phyloP scores from a whole-genome alignment of 192 early-diverging fungal species.

The Coemansia sp. region DNA sequence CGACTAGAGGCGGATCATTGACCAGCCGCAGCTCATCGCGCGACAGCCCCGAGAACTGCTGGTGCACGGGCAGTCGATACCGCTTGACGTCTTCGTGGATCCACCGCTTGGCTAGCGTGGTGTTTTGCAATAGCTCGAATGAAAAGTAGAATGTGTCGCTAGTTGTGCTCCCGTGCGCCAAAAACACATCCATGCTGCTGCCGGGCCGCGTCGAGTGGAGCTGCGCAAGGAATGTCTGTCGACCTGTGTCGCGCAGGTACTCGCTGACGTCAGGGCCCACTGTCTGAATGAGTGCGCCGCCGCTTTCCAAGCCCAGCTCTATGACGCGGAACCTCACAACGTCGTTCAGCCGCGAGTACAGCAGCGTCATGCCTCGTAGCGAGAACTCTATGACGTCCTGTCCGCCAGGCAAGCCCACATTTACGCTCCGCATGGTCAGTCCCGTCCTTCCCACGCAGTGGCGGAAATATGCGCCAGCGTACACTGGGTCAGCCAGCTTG shows the following conservation, averaged over 20 bases:
- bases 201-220: conserved; percentile 45
- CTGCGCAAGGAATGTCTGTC: conserved; percentile 42
- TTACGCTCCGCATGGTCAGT: conserved; percentile 15
- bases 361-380: conserved; percentile 37
- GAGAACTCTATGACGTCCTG: conserved; percentile 51
- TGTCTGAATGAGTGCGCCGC: conserved; percentile 19
- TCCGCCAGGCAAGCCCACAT: conserved; percentile 33
- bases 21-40: conserved; percentile 54
- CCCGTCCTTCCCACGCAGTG: conserved; percentile 38
- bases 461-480: conserved; percentile 21
- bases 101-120: conserved; percentile 27
- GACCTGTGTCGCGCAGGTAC: conserved; percentile 39
- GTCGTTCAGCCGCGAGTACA: conserved; percentile 52
- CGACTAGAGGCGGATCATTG: conserved; percentile 46
- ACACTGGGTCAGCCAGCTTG: conserved; percentile 33
- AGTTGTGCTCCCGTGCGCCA: conserved; percentile 35
- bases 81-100: conserved; percentile 40
- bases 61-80: conserved; percentile 48
- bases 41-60: conserved; percentile 52
- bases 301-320: conserved; percentile 11
- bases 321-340: conserved; percentile 47
- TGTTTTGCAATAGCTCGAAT: conserved; percentile 51
- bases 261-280: conserved; percentile 34
- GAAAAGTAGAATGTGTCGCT: conserved; percentile 53
- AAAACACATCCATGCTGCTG: conserved; percentile 40